Evolutionary conservation across 139 green algal species (phyloP).

Genomic region (Chlorella sorokiniana): DNA sequence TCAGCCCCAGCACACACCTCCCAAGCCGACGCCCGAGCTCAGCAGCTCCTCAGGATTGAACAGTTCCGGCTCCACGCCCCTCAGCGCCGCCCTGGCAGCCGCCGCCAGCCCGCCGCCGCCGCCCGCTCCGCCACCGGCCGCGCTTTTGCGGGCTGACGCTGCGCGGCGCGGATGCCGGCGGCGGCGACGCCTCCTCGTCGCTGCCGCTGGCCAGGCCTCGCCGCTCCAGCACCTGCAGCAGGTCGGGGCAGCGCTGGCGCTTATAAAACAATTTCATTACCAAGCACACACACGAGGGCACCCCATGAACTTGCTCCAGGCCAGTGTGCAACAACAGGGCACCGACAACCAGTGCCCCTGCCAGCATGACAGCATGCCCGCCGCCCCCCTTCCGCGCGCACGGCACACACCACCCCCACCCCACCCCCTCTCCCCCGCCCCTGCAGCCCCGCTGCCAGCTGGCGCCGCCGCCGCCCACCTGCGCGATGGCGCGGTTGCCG

Average conservation of each 20-base stretch:
- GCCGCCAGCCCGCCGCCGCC: conserved; percentile 6
- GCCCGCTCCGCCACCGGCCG: neutral
- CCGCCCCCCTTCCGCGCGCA: neutral
- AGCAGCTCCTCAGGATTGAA: conserved; percentile 59
- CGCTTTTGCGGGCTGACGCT: too few relatives aligned
- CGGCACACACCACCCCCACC: neutral
- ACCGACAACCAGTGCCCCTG: too few relatives aligned
- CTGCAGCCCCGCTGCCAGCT: neutral
- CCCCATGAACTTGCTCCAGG: too few relatives aligned
- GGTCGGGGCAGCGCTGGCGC: neutral
- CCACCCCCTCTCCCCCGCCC: neutral
- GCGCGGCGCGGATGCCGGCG: neutral
- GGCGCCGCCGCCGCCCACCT: conserved; percentile 36
- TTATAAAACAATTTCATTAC: too few relatives aligned
- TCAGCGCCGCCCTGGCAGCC: neutral
- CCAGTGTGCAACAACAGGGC: too few relatives aligned
- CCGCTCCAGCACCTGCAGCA: conserved; percentile 36
- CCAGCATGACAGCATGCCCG: neutral
- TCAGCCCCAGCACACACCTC: too few relatives aligned
- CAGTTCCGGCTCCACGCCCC: conserved; percentile 52
- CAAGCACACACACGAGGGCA: too few relatives aligned
- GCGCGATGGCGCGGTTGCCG: conserved; percentile 72
- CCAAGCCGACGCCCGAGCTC: neutral
- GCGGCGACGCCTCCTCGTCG: neutral
- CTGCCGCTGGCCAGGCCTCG: conserved; percentile 4